Base-by-base conservation (phyloP, 495 filamentous ascomycete genomes). In the Podospora pseudoanserina region DNA sequence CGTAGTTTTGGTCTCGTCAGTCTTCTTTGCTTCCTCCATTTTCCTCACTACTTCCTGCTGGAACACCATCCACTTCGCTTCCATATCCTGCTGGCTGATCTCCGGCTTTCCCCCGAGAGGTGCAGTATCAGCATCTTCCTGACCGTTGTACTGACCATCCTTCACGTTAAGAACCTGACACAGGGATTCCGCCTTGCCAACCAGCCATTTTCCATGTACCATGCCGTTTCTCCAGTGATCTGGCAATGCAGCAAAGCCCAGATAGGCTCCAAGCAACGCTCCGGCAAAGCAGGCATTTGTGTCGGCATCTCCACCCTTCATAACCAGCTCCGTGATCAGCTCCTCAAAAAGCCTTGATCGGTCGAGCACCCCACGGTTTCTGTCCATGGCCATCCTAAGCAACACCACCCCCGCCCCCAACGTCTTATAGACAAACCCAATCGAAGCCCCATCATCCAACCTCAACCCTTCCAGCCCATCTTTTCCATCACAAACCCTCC, bases 341-440 rank as follows among this genome's bases (percentile, higher is more conserved):
- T 75, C 64, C 63, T 83, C 79, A 65, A 84, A 84, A 19, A 80
- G 49, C 5, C 67, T 54, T 6, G 39, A 60, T 27, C 67, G 64
- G 3, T 65, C 64, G 15, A 57, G 5, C 66, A 72, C 4, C n/a
- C 60, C 57, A 20, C 66, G 54, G 54, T 34, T 32, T 55, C 60
- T 68, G 5, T 76, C 62, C 28, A 85, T 78, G 3, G 77, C 79
- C 49, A 73, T 56, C 7, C 82, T 68, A 20, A 85, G 67, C 1
- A 74, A 59, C 20, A 81, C 39, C 9, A 85, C 69, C 4, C 79
- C 82, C 0, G 79, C 70, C 3, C 81, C 82, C 1, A 85, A 72
- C 2, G 77, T 73, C 75, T 85, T 85, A 68, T 83, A 84, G 49
- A 84, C 81, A 71, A 84, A 84, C n/a, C 82, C 82, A 67, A 84